These are phyloP conservation scores for Solanum hybrid DNA, from an alignment of 305 asterid species.

Conservation along the genomic window DNA sequence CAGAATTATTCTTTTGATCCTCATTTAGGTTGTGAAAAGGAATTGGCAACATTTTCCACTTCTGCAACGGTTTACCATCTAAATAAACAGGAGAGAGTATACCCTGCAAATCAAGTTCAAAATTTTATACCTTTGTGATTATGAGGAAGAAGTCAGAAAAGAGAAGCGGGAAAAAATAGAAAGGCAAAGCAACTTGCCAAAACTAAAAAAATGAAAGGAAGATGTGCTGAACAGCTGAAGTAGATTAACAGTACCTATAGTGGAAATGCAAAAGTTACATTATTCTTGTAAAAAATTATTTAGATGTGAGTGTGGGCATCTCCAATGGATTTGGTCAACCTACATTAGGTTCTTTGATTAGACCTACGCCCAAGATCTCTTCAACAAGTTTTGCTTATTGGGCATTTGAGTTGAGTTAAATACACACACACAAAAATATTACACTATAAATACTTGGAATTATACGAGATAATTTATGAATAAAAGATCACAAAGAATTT, in stretches of 20 bases:
- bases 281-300: neutral
- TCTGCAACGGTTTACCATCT: slow-evolving; percentile 43
- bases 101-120: slow-evolving; percentile 51
- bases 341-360: neutral
- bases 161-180: neutral
- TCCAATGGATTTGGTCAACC: neutral
- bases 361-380: neutral
- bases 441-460: neutral
- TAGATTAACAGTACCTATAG: neutral
- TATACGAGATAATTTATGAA: neutral
- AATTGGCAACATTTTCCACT: slow-evolving; percentile 72
- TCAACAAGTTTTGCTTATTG: neutral
- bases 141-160: neutral
- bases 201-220: neutral
- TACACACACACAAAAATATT: neutral
- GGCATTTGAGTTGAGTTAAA: neutral
- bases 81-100: slow-evolving; percentile 68
- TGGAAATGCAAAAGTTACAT: neutral
- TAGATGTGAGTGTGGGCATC: neutral
- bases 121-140: neutral
- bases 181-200: neutral
- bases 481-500: neutral
- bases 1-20: slow-evolving; percentile 24
- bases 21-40: slow-evolving; percentile 54
- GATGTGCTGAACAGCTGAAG: neutral